phyloP scores from a whole-genome alignment of 1,284 basidiomycete genomes.

The Sporisorium graminicola region DNA sequence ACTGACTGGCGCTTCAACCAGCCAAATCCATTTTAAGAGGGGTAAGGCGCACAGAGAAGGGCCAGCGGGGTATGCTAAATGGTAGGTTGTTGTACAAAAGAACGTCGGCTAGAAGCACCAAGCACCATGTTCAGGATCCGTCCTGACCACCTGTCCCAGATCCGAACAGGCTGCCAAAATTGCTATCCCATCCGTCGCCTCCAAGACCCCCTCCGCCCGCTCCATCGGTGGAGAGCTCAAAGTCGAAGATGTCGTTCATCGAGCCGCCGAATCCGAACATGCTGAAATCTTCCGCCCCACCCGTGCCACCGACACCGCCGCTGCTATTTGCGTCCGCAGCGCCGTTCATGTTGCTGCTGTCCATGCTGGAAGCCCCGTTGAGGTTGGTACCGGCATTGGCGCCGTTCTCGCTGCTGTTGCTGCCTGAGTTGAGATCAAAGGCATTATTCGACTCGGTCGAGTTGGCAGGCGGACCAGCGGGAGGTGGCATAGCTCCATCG shows the following conservation, averaged over 20 bases:
- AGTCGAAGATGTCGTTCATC: constrained; percentile 66
- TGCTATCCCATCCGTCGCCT: constrained; percentile 54
- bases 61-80: background rate
- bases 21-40: background rate
- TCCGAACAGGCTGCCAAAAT: constrained; percentile 54
- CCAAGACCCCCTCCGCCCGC: constrained; percentile 33
- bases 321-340: constrained; percentile 12
- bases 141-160: constrained; percentile 39
- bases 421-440: constrained; percentile 10
- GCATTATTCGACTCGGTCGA: constrained; percentile 16
- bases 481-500: constrained; percentile 42
- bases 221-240: constrained; percentile 57
- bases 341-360: constrained; percentile 8
- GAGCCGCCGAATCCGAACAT: constrained; percentile 63
- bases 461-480: constrained; percentile 31
- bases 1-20: background rate
- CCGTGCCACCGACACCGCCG: constrained; percentile 10
- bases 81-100: background rate
- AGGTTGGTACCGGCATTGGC: constrained; percentile 9
- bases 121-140: constrained; percentile 24
- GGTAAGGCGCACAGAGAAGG: background rate
- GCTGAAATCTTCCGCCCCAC: constrained; percentile 57
- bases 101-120: background rate
- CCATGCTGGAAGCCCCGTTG: constrained; percentile 24
- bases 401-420: constrained; percentile 14